Evolutionary conservation across 1,284 basidiomycete species (phyloP), one percentile per base, ranked within the genome.

Genomic region (Hemileia vastatrix): DNA sequence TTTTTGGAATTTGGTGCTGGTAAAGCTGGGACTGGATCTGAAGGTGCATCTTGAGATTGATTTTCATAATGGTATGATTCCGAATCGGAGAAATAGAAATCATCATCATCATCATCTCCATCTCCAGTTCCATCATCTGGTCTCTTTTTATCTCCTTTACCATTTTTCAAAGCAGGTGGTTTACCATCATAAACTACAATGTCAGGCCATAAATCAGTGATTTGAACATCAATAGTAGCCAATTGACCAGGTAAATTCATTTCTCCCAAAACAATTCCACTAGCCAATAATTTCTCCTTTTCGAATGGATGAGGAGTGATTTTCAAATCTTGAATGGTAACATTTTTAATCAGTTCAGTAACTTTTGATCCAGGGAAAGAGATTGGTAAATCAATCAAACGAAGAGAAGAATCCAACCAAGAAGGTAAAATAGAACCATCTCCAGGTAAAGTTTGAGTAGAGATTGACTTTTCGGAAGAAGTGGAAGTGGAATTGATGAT

Each of bases 291-390:
- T 67, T 70, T 70, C 52, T 72, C 71, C 27, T 67, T 45, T 52
- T 68, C 69, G 32, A 70, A 71, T 19, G 70, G 70, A 57, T 72
- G 71, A 18, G 71, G 67, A 19, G 69, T 65, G 57, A 72, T 71
- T 63, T 70, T 69, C 59, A 72, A 65, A 40, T 72, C 69, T 43
- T 66, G 51, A 53, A 72, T 72, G 31, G 70, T 70, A n/a, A 72
- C 70, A 48, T 72, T 70, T 63, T 68, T 68, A 66, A 72, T 70
- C 19, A 72, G 65, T 47, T 72, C 71, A 9, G 71, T 72, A 36
- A 71, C 70, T 33, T 69, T 67, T 31, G 66, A 66, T 1, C 71
- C 71, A 1, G 71, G 71, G 65, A 72, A 72, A n/a, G 65, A 66
- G 63, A 71, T 70, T 32, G 71, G 70, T 9, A 72, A 19, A 27